These are phyloP conservation scores for Suillus discolor DNA, from an alignment of 768 basidiomycete species.

Conservation along the genomic window DNA sequence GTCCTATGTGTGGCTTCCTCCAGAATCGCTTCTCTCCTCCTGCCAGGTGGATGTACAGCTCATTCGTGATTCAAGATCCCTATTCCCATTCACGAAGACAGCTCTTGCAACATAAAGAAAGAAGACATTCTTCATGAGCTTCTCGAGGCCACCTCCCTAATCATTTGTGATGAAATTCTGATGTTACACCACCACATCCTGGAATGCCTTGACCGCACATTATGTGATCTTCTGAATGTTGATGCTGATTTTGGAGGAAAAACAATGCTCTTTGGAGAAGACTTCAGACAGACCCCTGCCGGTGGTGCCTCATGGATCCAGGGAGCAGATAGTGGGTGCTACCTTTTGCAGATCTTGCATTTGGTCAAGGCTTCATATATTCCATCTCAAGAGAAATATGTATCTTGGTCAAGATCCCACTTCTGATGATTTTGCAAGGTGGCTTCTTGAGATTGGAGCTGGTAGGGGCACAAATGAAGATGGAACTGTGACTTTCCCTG, in stretches of 20 bases:
- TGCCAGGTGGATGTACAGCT: slow-evolving; percentile 45
- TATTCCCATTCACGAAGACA: slow-evolving; percentile 32
- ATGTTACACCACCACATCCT: slow-evolving; percentile 39
- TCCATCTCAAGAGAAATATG: slow-evolving; percentile 45
- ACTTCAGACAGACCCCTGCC: slow-evolving; percentile 52
- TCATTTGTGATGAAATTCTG: too few relatives aligned
- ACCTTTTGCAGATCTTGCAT: slow-evolving; percentile 38
- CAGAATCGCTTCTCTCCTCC: slow-evolving; percentile 48
- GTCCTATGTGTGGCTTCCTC: slow-evolving; percentile 53
- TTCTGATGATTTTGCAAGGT: slow-evolving; percentile 36
- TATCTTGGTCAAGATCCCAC: slow-evolving; percentile 32
- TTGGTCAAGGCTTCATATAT: slow-evolving; percentile 37
- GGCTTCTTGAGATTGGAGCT: slow-evolving; percentile 41
- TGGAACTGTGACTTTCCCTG: slow-evolving; percentile 26
- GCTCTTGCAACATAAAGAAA: slow-evolving; percentile 32
- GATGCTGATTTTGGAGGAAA: slow-evolving; percentile 43
- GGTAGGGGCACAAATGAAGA: slow-evolving; percentile 25
- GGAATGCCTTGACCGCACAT: slow-evolving; percentile 43
- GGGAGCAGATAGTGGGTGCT: slow-evolving; percentile 41
- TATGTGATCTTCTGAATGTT: slow-evolving; percentile 34
- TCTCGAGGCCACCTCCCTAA: too few relatives aligned
- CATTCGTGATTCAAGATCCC: slow-evolving; percentile 53
- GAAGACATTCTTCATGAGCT: too few relatives aligned
- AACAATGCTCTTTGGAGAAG: slow-evolving; percentile 46
- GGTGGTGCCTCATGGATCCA: slow-evolving; percentile 39